A percentile compares a stretch with the other conserved stretches of the same genome.
Evolutionary conservation across 352 stramenopile genomes (phyloP).

Genomic region (Elongisporangium anandrum): DNA sequence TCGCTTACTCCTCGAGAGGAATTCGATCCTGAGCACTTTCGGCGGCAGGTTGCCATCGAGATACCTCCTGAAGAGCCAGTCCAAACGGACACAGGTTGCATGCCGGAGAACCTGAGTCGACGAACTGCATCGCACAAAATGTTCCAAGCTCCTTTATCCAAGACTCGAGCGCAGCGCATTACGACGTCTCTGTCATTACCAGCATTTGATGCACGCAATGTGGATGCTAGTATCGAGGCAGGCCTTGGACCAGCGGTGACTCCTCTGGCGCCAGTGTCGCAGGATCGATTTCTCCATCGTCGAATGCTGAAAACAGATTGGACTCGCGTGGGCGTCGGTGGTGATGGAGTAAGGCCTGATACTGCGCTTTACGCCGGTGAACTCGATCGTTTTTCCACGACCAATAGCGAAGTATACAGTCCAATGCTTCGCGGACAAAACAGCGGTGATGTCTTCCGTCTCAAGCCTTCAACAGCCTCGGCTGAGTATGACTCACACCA

Average conservation of each 20-base stretch:
- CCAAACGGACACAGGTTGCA: constrained; percentile 21
- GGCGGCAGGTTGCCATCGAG: not conserved
- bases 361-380: constrained; percentile 37
- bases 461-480: constrained; percentile 19
- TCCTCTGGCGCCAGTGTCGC: constrained; percentile 24
- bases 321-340: constrained; percentile 67
- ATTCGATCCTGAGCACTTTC: constrained; percentile 34
- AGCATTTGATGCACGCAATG: not conserved
- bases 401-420: constrained; percentile 42
- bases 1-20: constrained; percentile 45
- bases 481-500: constrained; percentile 31
- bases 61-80: not conserved
- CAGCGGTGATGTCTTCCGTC: constrained; percentile 35
- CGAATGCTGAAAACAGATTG: constrained; percentile 65
- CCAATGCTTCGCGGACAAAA: constrained; percentile 35
- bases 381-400: constrained; percentile 55
- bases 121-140: constrained; percentile 33
- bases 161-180: not conserved
- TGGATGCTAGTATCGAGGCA: not conserved
- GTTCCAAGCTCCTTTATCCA: constrained; percentile 17
- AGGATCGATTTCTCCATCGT: constrained; percentile 54
- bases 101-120: constrained; percentile 48
- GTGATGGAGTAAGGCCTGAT: constrained; percentile 43
- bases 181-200: not conserved
- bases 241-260: constrained; percentile 21